These are phyloP conservation scores for Tricholoma furcatifolium DNA, from an alignment of 768 basidiomycete species.

Conservation along the genomic window DNA sequence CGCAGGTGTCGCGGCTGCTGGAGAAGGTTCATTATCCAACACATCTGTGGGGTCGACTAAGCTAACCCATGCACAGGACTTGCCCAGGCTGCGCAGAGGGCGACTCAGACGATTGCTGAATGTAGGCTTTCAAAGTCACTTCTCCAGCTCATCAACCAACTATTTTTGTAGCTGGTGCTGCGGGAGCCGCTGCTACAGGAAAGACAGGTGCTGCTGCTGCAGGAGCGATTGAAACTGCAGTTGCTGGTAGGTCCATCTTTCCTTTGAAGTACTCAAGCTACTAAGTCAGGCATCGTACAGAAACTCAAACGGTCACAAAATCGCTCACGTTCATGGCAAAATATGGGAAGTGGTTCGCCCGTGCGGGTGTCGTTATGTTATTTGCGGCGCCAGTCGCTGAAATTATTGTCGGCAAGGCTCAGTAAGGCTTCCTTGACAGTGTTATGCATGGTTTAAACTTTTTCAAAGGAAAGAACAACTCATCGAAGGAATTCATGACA, in stretches of 20 bases:
- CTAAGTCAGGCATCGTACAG: neutral
- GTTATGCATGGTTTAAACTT: neutral
- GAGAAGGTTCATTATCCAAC: neutral
- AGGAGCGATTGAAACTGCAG: neutral
- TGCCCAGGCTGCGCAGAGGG: slow-evolving; percentile 2
- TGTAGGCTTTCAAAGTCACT: neutral
- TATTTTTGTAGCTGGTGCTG: neutral
- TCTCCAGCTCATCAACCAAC: neutral
- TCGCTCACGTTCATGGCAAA: neutral
- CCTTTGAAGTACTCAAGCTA: neutral
- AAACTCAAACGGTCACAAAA: neutral
- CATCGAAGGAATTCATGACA: neutral
- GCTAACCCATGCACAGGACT: neutral
- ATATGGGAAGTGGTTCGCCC: slow-evolving; percentile 1
- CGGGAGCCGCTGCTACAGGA: neutral
- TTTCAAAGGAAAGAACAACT: neutral
- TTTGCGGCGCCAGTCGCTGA: neutral
- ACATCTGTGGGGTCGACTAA: neutral
- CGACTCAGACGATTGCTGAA: slow-evolving; percentile 1
- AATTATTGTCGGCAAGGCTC: neutral
- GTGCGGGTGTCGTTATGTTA: neutral
- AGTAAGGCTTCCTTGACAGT: neutral
- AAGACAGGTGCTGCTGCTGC: neutral
- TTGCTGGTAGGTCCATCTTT: neutral
- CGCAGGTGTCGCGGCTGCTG: neutral